Evolutionary conservation across 768 basidiomycete genomes (phyloP), one percentile per base, ranked within the genome.

Genomic region (Paxillus involutus): DNA sequence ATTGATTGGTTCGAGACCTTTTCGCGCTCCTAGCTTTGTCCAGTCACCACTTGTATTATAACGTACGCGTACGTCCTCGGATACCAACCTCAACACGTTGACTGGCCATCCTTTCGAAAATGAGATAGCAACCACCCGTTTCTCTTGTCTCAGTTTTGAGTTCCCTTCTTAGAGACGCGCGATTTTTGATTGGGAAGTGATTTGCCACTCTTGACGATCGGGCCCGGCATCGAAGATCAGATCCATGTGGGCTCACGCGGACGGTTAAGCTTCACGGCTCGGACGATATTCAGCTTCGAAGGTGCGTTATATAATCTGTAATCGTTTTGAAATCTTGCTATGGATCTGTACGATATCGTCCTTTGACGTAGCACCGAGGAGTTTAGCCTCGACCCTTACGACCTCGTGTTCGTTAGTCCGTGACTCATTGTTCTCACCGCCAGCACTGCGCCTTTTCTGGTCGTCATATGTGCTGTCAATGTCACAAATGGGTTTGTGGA

Each of bases 141-240:
- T n/a, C 12, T n/a, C 2, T 13, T 37, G 16, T 37, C 36, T 21
- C 21, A 21, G n/a, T n/a, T n/a, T n/a, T n/a, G n/a, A n/a, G n/a
- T n/a, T n/a, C n/a, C n/a, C n/a, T n/a, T n/a, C n/a, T n/a, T n/a
- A n/a, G n/a, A n/a, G n/a, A n/a, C n/a, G n/a, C n/a, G n/a, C n/a
- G 26, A 26, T 26, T 26, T 26, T 14, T 14, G 52, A 32, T 47
- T 40, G 30, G 33, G 33, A 47, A 43, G 48, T 24, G 35, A 40
- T 46, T 45, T 12, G 37, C 42, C 29, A 47, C 32, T 13, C 43
- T 45, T 30, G 64, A 63, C 64, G 64, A 66, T 68, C 66, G 68
- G 66, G 64, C 43, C 62, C 62, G n/a, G 58, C 57, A 68, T 68
- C 64, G 54, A 58, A 66, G 64, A 65, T 65, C 65, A 57, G 63